Evolutionary conservation across 1,284 basidiomycete genomes (phyloP).

Genomic region (Tilletia walkeri): DNA sequence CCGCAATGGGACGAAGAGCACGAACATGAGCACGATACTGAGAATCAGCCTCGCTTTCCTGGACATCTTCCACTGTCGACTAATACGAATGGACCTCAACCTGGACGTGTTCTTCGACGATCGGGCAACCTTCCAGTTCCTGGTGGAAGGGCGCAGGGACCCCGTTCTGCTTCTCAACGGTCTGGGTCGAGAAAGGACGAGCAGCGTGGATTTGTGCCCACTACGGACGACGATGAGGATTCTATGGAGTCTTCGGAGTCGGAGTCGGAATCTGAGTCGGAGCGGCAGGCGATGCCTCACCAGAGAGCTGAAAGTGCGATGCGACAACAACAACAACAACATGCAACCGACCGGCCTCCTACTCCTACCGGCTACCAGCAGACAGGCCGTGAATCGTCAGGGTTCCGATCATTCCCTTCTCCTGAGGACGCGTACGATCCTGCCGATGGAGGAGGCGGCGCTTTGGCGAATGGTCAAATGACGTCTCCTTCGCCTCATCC

Average conservation of each 20-base stretch:
- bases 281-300: not conserved
- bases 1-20: not conserved
- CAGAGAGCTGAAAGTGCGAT: no score
- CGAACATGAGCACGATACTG: not conserved
- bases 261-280: conserved; percentile 16
- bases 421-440: not conserved
- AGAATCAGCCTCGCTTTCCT: not conserved
- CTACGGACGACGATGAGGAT: no score
- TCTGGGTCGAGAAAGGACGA: not conserved
- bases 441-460: not conserved
- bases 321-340: not conserved
- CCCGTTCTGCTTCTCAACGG: not conserved
- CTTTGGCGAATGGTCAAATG: no score
- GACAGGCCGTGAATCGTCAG: not conserved
- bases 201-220: no score
- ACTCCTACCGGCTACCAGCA: conserved; percentile 1
- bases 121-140: not conserved
- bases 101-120: not conserved
- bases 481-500: not conserved
- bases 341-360: not conserved
- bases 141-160: not conserved
- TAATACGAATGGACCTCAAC: not conserved
- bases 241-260: not conserved
- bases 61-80: no score
- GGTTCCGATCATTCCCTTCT: not conserved